Base-by-base conservation (phyloP, 805 yeast genomes). In the Helenozyma baotianmanensis region DNA sequence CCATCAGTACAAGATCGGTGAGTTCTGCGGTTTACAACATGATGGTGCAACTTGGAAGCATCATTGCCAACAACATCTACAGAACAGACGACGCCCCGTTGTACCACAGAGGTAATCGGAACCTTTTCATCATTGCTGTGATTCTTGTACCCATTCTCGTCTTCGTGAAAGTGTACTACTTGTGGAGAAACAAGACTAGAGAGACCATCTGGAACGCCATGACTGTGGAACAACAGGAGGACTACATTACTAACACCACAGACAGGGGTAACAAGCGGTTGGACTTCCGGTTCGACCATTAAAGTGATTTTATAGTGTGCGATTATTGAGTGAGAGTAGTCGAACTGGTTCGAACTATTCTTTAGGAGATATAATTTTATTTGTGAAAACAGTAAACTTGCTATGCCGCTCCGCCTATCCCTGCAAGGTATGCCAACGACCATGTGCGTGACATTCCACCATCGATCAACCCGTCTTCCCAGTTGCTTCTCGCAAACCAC, bases 401-500 rank as follows among this genome's bases (percentile, higher is more conserved):
- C 13, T 34, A 23, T 6, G 49, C 45, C 11, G 35, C 50, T 5
- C 64, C 66, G n/a, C n/a, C n/a, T 31, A 65, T 55, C 14, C 73
- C 80, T 6, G 75, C 95, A 28, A 85, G 69, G 44, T 74, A 84
- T 0, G 95, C 78, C 42, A 88, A 64, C 9, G 89, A 80, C 95
- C 96, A 88, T 0, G 96, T 82, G 41, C 79, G 63, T 17, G 90
- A 79, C 70, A 87, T 90, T 2, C 97, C 97, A 36, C 76, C 75
- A 50, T 89, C 97, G 29, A 89, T 72, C 43, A 70, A 72, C 3
- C 55, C 48, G n/a, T 63, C 60, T 27, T 64, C 52, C 70, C 85
- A 88, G 35, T 60, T 62, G 5, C 63, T 45, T 21, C 73, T 52
- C 1, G 79, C 53, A 46, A 65, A 66, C 70, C 70, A 66, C 23